Evolutionary conservation across 208 protist genomes (phyloP).

Genomic region (Acanthamoeba castellanii): DNA sequence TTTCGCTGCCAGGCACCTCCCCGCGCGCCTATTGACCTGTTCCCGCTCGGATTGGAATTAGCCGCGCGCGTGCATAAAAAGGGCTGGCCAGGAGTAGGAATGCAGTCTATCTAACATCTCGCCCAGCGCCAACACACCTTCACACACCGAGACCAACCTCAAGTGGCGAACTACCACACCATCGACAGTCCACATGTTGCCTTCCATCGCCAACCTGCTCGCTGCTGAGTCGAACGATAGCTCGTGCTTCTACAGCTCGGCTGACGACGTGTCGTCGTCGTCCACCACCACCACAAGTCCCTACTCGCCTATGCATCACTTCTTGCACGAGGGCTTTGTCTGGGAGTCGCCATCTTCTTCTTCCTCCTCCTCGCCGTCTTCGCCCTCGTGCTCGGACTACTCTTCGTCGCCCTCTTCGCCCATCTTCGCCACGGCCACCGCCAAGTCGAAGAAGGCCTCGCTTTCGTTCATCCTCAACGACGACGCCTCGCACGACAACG

Average conservation of each 20-base stretch:
- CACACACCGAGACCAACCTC: too few relatives aligned
- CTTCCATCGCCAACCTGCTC: background rate
- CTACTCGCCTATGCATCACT: background rate
- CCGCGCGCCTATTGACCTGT: too few relatives aligned
- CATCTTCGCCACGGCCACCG: background rate
- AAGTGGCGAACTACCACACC: too few relatives aligned
- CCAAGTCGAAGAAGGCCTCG: background rate
- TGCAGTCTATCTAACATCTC: too few relatives aligned
- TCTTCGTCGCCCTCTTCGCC: background rate
- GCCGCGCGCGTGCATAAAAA: too few relatives aligned
- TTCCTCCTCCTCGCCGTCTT: background rate
- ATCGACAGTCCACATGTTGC: background rate
- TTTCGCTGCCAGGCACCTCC: too few relatives aligned
- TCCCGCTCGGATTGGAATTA: too few relatives aligned
- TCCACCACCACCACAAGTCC: too few relatives aligned
- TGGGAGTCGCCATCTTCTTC: background rate
- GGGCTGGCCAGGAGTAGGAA: too few relatives aligned
- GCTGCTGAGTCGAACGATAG: background rate
- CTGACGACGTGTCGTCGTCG: background rate
- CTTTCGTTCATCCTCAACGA: constrained; percentile 7
- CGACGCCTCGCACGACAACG: background rate
- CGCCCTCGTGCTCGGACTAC: background rate
- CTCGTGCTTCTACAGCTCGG: background rate
- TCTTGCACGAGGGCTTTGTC: background rate
- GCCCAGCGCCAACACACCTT: too few relatives aligned